phyloP scores from a whole-genome alignment of 2,329 filamentous ascomycete genomes.

The Pseudopyricularia cyperi region DNA sequence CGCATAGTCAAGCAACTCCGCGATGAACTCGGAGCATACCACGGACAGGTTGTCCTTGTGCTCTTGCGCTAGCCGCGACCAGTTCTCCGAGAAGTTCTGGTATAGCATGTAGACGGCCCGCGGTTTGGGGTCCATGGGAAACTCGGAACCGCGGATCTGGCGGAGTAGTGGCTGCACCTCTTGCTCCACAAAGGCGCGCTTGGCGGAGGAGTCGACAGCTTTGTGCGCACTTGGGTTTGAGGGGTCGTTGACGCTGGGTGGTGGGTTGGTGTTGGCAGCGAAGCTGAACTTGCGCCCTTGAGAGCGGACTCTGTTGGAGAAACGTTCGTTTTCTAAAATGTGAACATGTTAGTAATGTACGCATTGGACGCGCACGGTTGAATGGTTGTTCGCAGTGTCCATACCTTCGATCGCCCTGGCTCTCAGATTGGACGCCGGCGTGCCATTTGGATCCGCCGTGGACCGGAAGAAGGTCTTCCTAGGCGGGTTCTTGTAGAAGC shows the following conservation, averaged over 20 bases:
- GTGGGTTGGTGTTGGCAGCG: constrained; percentile 7
- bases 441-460: constrained; percentile 34
- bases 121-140: constrained; percentile 38
- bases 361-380: neutral
- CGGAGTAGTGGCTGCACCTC: constrained; percentile 35
- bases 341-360: neutral
- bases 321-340: constrained; percentile 30
- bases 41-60: constrained; percentile 41
- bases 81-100: constrained; percentile 38
- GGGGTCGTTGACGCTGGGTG: neutral
- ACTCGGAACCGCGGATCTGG: constrained; percentile 38
- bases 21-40: constrained; percentile 39
- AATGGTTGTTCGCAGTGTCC: neutral
- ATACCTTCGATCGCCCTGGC: constrained; percentile 30
- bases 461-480: constrained; percentile 37
- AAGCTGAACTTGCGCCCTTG: constrained; percentile 36
- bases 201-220: constrained; percentile 19
- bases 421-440: constrained; percentile 36
- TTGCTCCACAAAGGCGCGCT: constrained; percentile 31
- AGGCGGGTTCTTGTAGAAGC: constrained; percentile 42
- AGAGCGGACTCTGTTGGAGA: constrained; percentile 32
- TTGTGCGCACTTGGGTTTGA: neutral
- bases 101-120: constrained; percentile 40
- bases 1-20: constrained; percentile 34
- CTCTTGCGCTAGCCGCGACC: constrained; percentile 36